Conservation (phyloP, 192 early-diverging fungal species). For the Backusella liffmaniae region DNA sequence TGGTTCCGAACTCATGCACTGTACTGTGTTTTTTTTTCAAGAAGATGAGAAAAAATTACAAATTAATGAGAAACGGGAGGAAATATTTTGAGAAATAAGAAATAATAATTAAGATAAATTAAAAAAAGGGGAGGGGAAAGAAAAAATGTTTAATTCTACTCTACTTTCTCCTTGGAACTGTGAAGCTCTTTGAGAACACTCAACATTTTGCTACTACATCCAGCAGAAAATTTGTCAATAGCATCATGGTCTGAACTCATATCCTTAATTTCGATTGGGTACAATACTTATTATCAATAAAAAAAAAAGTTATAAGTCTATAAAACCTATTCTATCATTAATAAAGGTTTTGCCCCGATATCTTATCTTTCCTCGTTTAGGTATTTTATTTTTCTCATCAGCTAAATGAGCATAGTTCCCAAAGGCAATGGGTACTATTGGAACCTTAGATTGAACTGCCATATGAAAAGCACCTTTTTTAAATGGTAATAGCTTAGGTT, state of each 20-base stretch:
- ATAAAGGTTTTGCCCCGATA: slow-evolving; percentile 44
- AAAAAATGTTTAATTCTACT: neutral
- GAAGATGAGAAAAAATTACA: too few relatives aligned
- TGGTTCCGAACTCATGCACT: too few relatives aligned
- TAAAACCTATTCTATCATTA: neutral
- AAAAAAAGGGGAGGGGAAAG: too few relatives aligned
- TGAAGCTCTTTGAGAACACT: slow-evolving; percentile 47
- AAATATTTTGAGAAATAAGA: too few relatives aligned
- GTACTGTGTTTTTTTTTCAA: too few relatives aligned
- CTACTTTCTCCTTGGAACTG: neutral
- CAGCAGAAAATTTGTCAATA: slow-evolving; percentile 45
- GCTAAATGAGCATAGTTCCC: slow-evolving; percentile 62
- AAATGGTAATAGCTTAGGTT: slow-evolving; percentile 77
- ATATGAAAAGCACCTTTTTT: slow-evolving; percentile 97
- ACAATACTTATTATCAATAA: slow-evolving; percentile 32
- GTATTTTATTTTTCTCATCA: slow-evolving; percentile 47
- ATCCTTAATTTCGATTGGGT: slow-evolving; percentile 46
- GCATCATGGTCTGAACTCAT: slow-evolving; percentile 34
- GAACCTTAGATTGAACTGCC: slow-evolving; percentile 81
- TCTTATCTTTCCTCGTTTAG: slow-evolving; percentile 50
- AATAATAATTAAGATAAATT: too few relatives aligned
- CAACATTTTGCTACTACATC: slow-evolving; percentile 52
- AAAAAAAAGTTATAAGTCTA: neutral
- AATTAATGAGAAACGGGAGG: too few relatives aligned
- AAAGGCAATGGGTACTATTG: slow-evolving; percentile 85